Base-by-base conservation (phyloP, 805 yeast species). In the Wickerhamomyces queroliae region DNA sequence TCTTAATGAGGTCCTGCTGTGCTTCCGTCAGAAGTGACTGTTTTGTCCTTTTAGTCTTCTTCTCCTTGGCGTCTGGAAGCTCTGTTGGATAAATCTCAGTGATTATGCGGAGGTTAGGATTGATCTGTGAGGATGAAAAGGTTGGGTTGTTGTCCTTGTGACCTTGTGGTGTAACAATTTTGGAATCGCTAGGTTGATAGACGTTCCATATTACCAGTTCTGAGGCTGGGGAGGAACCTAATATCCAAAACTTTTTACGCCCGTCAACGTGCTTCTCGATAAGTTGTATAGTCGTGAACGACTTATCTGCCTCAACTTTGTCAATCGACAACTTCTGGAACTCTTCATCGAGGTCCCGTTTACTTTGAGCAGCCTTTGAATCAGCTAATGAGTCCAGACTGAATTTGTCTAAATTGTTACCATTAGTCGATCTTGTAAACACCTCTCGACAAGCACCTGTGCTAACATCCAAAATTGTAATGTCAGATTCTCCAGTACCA, bases 381-480 rank as follows among this genome's bases (percentile, higher is more conserved):
- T 28, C 21, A 54, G 17, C 26, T 54, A 56, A 33, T 42, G 46
- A 5, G 44, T 19, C 16, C 13, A 47, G 20, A 13, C 13, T 33
- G 27, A 50, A 45, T 33, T 46, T 49, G 11, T 56, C 57, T 32
- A 53, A 24, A 8, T 43, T 40, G 12, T 41, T 31, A 7, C 38
- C 31, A 4, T 40, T 39, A 11, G 35, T 16, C 2, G 46, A 45
- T 15, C 50, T 41, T 1, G 52, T 46, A 34, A 66, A 63, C 0
- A 70, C 63, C 40, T 66, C 70, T 20, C 70, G 64, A 50, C 95
- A 83, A 35, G 73, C 76, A 16, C 76, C 64, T 19, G 71, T 68
- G 8, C 86, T 78, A 11, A 85, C 67, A 52, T 86, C 91, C 93
- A 95, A 85, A 0, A 87, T 69, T 0, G 83, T 70, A 5, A 83